phyloP scores from a whole-genome alignment of 306 rosid genomes.

The Pterocarpus santalinus region DNA sequence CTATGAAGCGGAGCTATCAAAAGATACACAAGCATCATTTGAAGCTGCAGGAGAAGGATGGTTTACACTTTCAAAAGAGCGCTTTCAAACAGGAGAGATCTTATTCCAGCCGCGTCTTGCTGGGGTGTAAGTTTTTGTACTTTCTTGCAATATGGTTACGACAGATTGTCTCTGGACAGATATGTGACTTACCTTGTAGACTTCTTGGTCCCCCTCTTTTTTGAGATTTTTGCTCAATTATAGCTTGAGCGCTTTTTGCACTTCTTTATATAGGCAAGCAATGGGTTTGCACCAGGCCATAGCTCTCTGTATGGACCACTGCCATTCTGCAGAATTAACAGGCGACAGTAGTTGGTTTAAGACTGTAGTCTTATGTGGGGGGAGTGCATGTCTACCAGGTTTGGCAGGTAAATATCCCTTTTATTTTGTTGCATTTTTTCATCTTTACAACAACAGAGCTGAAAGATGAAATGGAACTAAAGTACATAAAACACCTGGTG shows the following conservation, averaged over 20 bases:
- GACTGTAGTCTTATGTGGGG: constrained; percentile 81
- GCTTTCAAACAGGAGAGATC: constrained; percentile 87
- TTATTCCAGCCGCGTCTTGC: constrained; percentile 79
- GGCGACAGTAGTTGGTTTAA: constrained; percentile 70
- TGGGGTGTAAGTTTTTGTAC: constrained; percentile 70
- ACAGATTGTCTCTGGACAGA: background rate
- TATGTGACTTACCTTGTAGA: background rate
- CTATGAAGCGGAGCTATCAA: constrained; percentile 74
- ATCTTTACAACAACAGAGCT: background rate
- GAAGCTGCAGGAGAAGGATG: constrained; percentile 69
- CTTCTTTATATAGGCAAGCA: constrained; percentile 61
- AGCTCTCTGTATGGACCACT: constrained; percentile 87
- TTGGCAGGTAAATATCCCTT: constrained; percentile 63
- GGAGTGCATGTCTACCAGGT: constrained; percentile 88
- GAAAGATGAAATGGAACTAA: constrained; percentile 14
- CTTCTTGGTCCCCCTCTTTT: background rate
- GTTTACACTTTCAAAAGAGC: constrained; percentile 79
- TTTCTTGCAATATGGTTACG: constrained; percentile 3
- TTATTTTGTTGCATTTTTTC: background rate
- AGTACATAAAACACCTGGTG: constrained; percentile 1
- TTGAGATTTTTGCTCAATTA: constrained; percentile 3
- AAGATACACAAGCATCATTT: constrained; percentile 75
- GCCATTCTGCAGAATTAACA: constrained; percentile 69
- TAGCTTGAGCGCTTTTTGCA: background rate
- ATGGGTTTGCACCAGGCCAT: constrained; percentile 91